Evolutionary conservation across 2,329 filamentous ascomycete species (phyloP).

Genomic region (Pezicula rhizophila): DNA sequence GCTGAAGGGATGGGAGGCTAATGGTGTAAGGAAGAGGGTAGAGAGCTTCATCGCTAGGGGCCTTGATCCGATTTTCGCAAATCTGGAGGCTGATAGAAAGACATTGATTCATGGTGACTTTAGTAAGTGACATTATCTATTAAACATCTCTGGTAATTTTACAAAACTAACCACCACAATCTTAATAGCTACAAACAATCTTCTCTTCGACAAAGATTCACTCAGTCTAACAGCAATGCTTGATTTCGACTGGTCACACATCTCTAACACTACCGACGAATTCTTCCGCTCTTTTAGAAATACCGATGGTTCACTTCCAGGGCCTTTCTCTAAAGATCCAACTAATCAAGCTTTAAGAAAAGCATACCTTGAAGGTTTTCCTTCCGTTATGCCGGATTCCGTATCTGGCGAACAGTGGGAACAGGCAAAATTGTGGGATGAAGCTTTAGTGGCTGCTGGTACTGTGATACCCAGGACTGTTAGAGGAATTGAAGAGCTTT

Average conservation of each 20-base stretch:
- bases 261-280: constrained; percentile 21
- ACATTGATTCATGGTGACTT: constrained; percentile 27
- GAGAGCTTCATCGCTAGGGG: constrained; percentile 22
- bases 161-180: background rate
- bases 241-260: constrained; percentile 23
- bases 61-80: constrained; percentile 19
- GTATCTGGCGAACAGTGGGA: no score
- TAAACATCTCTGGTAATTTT: background rate
- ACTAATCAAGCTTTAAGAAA: constrained; percentile 17
- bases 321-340: constrained; percentile 16
- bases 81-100: constrained; percentile 11
- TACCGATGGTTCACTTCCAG: constrained; percentile 19
- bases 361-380: constrained; percentile 23
- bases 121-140: constrained; percentile 13
- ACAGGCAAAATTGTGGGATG: no score
- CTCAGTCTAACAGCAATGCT: constrained; percentile 25
- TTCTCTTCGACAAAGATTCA: constrained; percentile 22
- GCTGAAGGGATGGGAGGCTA: constrained; percentile 27
- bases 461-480: no score
- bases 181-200: constrained; percentile 20
- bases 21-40: constrained; percentile 25
- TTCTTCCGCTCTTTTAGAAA: constrained; percentile 21
- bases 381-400: background rate
- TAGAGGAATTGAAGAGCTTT: no score
- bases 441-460: no score